Conservation (phyloP, 2,329 filamentous ascomycete species). For the Fusarium sp. region DNA sequence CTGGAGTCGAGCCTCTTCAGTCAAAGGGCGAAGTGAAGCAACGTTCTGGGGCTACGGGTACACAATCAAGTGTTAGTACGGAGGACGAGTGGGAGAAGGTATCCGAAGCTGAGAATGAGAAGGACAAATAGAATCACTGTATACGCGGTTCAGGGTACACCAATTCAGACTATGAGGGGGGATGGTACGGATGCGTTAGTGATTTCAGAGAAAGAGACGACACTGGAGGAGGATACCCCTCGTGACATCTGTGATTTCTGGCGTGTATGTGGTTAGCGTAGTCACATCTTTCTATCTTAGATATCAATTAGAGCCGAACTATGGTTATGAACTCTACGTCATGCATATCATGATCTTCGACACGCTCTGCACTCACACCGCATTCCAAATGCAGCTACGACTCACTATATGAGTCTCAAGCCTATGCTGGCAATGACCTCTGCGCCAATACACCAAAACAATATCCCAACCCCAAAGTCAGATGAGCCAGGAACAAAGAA, state of each 20-base stretch:
- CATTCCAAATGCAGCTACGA: not conserved
- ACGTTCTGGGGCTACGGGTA: conserved; percentile 54
- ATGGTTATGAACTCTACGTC: conserved; percentile 1
- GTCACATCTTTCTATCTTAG: conserved; percentile 19
- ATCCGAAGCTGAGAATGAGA: conserved; percentile 73
- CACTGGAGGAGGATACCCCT: conserved; percentile 41
- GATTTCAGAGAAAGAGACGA: conserved; percentile 15
- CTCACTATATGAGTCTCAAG: not conserved
- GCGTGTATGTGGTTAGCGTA: conserved; percentile 38
- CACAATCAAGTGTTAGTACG: conserved; percentile 73
- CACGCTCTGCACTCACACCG: not conserved
- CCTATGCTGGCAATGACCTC: not conserved
- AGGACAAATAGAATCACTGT: conserved; percentile 56
- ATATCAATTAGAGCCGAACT: conserved; percentile 14
- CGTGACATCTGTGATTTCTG: conserved; percentile 32
- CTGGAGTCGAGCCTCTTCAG: conserved; percentile 56
- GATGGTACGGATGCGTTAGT: not conserved
- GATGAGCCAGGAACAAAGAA: not conserved
- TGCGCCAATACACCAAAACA: conserved; percentile 1
- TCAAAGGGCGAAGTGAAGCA: conserved; percentile 60
- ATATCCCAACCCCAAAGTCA: not conserved
- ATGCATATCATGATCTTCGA: not conserved
- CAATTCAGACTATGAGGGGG: not conserved
- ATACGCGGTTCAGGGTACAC: not conserved
- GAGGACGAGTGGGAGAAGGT: conserved; percentile 99